Evolutionary conservation across 352 stramenopile species (phyloP).

Genomic region (Phytophthora litchii): DNA sequence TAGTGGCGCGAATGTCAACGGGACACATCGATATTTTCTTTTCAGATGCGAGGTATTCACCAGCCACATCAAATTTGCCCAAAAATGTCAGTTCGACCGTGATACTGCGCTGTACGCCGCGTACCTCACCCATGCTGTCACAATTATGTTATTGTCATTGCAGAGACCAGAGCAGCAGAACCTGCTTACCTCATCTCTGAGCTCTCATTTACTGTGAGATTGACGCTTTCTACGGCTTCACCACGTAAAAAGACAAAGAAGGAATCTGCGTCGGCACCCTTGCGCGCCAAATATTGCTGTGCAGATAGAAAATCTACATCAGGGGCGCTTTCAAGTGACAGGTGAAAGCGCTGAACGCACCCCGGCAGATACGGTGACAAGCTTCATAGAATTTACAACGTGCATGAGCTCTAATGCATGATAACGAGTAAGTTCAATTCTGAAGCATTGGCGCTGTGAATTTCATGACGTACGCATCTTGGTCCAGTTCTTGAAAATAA

Average conservation of each 20-base stretch:
- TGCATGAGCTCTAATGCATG: conserved; percentile 75
- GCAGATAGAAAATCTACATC: neutral
- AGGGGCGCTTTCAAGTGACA: neutral
- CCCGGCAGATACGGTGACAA: conserved; percentile 58
- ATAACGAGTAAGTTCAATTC: neutral
- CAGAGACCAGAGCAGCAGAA: too few species aligned
- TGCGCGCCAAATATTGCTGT: conserved; percentile 83
- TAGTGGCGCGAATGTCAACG: conserved; percentile 75
- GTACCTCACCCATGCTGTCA: conserved; percentile 56
- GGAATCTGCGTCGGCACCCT: conserved; percentile 74
- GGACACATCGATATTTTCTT: conserved; percentile 72
- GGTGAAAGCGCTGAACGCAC: conserved; percentile 27
- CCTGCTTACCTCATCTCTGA: conserved; percentile 55
- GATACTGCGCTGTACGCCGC: conserved; percentile 67
- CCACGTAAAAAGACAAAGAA: conserved; percentile 81
- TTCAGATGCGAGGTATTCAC: conserved; percentile 77
- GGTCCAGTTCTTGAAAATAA: conserved; percentile 79
- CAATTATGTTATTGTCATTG: neutral
- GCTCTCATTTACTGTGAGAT: conserved; percentile 65
- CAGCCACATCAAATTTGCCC: conserved; percentile 80
- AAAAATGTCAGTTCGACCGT: conserved; percentile 81
- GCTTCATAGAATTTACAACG: conserved; percentile 85
- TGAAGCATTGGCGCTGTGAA: neutral
- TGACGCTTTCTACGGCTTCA: conserved; percentile 73
- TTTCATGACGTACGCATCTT: conserved; percentile 73